Base-by-base conservation (phyloP, 179 eudicot species). In the Patellifolia procumbens region DNA sequence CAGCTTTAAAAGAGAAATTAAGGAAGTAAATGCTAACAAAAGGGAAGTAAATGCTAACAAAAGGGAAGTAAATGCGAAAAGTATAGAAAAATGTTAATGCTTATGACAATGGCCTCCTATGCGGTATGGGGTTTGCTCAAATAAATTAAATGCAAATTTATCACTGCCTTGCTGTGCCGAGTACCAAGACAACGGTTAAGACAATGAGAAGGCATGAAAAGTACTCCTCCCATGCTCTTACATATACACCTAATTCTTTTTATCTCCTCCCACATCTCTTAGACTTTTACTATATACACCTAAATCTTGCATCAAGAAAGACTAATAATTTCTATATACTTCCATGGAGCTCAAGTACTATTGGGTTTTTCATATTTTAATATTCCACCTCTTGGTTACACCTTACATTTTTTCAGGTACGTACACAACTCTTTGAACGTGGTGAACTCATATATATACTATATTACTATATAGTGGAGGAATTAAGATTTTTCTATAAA, bases 161-260 rank as follows among this genome's bases (percentile, higher is more conserved):
- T 65, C 76, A 34, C 60, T 60, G 76, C 70, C 15, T 26, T 77
- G 72, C 52, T 53, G 48, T 70, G 48, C 28, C 52, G 48, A 73
- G 56, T 61, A 24, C 29, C 56, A 43, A 29, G 35, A 72, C 81
- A 78, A 72, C 72, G 70, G 46, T 62, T 16, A 35, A 64, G 72
- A 78, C n/a, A 51, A 58, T 53, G 81, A 78, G 52, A 63, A 63
- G 35, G 16, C 72, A 34, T 42, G 76, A 78, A 63, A 64, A 8
- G 20, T 51, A 22, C 24, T 28, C 48, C 72, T 34, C 6, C 6
- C 22, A 52, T 19, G 17, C 22, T 6, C 56, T 12, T 52, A n/a
- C n/a, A n/a, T n/a, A n/a, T 5, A 9, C 43, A 20, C 55, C n/a
- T n/a, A 22, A 71, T 55, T 15, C 4, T 46, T 39, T 20, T 31